Base-by-base conservation (phyloP, 1,284 basidiomycete genomes). In the Apiotrichum akiyoshidainum region DNA sequence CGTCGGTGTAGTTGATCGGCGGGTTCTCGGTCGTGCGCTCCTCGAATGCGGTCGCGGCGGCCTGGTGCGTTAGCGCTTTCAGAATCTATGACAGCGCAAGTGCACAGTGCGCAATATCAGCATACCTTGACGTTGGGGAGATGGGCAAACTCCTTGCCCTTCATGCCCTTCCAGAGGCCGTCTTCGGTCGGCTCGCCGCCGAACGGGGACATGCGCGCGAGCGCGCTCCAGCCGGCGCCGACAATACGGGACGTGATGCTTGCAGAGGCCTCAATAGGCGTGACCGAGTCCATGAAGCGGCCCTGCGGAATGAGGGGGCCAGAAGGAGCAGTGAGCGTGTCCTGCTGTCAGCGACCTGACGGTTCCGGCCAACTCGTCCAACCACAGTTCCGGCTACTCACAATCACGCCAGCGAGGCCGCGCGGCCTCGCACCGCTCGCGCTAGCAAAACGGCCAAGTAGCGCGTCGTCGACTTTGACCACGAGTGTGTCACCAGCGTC, bases 171-270 rank as follows among this genome's bases (percentile, higher is more conserved):
- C 87, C 87, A 92, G 73, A 87, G 83, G 47, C 82, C 79, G 1
- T 80, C 81, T 64, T 88, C 86, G 33, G 41, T 46, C 34, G 50
- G 55, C 83, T 84, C 46, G 83, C 78, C 40, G 59, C 58, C 31
- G 73, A 76, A 34, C 84, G 84, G 41, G 86, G 85, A 39, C 84
- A 81, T 47, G 17, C 57, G 54, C 14, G 42, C 45, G 16, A 64
- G 81, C 2, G 86, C 86, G 89, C 90, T 93, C 86, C 88, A 92
- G 1, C 93, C 78, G 0, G 91, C 90, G 17, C 85, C 89, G 5
- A 92, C 80, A 13, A 91, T 79, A 54, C 84, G 86, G 5, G 86
- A 83, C 0, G 84, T 87, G 49, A 92, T 81, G 78, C 83, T 88
- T 5, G 86, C 83, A 0, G 86, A 78, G 57, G 87, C 83, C 63